phyloP scores from a whole-genome alignment of 345 rosid species.

The Hypericum perforatum region DNA sequence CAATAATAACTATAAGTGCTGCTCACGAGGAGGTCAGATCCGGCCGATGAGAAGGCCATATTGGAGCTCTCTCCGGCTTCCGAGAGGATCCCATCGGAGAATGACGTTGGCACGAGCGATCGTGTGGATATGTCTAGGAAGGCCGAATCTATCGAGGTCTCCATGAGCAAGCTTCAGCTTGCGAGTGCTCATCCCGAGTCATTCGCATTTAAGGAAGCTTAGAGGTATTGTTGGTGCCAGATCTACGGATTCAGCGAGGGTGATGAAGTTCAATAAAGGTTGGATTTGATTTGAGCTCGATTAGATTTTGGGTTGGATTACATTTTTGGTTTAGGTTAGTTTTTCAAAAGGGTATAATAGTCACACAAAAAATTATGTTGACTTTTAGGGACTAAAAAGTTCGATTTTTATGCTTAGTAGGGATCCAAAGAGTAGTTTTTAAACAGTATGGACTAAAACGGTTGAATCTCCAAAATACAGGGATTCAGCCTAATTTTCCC shows the following conservation, averaged over 20 bases:
- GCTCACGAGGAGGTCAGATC: conserved; percentile 69
- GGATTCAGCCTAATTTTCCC: too few species aligned
- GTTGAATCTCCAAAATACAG: too few species aligned
- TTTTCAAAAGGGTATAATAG: too few species aligned
- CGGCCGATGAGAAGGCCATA: conserved; percentile 31
- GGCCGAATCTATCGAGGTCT: conserved; percentile 36
- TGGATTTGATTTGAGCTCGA: too few species aligned
- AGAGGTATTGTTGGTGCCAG: conserved; percentile 48
- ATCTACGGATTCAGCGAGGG: conserved; percentile 82
- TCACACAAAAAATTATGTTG: too few species aligned
- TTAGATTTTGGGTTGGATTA: too few species aligned
- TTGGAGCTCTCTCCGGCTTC: conserved; percentile 45
- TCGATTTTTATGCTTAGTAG: too few species aligned
- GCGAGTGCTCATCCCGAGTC: conserved; percentile 39
- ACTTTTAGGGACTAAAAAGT: too few species aligned
- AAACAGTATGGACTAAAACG: too few species aligned
- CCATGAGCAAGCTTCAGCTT: conserved; percentile 37
- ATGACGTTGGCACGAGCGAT: conserved; percentile 55
- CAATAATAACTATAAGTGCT: conserved; percentile 28
- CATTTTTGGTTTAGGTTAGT: too few species aligned
- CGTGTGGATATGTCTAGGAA: conserved; percentile 33
- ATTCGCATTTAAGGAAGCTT: conserved; percentile 36
- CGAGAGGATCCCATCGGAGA: conserved; percentile 65
- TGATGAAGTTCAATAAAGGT: conserved; percentile 76
- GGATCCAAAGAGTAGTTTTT: too few species aligned